phyloP scores from a whole-genome alignment of 1,139 yeast genomes.

The Kodamaea plutei region DNA sequence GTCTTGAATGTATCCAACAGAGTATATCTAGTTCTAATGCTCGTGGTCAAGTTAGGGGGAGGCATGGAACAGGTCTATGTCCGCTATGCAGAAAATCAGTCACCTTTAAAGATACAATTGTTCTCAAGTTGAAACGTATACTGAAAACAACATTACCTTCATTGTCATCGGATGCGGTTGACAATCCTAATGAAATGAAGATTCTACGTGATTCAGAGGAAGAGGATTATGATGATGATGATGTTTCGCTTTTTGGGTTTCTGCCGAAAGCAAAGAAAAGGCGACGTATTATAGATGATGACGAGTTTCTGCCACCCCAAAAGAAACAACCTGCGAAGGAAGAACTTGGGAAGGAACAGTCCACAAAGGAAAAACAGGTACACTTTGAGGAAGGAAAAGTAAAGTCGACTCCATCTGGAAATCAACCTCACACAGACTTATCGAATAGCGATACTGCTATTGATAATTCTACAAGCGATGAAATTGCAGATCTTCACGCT shows the following conservation, averaged over 20 bases:
- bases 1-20: constrained; percentile 43
- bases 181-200: no score
- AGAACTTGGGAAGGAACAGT: no score
- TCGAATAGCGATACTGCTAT: no score
- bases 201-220: background rate
- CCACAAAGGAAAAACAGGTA: no score
- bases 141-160: background rate
- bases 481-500: no score
- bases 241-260: constrained; percentile 2
- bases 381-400: no score
- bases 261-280: constrained; percentile 1
- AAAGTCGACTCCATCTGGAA: no score
- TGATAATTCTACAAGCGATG: no score
- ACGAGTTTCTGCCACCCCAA: no score
- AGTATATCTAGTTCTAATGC: constrained; percentile 42
- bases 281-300: constrained; percentile 4
- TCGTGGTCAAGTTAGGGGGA: constrained; percentile 35
- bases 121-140: constrained; percentile 31
- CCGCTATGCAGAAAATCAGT: constrained; percentile 43
- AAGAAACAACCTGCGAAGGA: no score
- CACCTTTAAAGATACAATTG: constrained; percentile 36
- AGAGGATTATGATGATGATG: constrained; percentile 3
- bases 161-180: no score
- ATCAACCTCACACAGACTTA: no score
- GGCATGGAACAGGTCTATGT: constrained; percentile 40